Evolutionary conservation across 768 basidiomycete species (phyloP).

Genomic region (Kwoniella europaea): DNA sequence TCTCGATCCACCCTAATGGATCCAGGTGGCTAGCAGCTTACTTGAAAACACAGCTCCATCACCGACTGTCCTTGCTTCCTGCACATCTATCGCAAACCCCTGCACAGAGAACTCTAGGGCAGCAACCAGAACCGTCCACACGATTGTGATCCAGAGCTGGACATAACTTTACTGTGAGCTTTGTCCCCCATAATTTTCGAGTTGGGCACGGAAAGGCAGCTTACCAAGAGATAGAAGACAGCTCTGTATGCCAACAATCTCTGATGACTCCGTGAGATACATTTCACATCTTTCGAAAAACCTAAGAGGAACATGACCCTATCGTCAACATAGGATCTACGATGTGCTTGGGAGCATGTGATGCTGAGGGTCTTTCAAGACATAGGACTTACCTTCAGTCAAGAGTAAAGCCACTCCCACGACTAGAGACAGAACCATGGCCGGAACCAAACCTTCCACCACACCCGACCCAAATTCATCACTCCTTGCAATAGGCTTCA

Average conservation of each 20-base stretch:
- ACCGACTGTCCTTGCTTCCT: conserved; percentile 62
- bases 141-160: conserved; percentile 64
- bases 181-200: too few relatives aligned
- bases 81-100: conserved; percentile 63
- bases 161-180: background rate
- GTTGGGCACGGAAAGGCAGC: background rate
- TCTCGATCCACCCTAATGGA: conserved; percentile 52
- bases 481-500: conserved; percentile 64
- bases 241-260: conserved; percentile 26
- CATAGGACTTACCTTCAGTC: conserved; percentile 6
- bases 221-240: conserved; percentile 35
- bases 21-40: conserved; percentile 62
- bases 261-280: conserved; percentile 19
- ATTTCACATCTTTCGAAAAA: conserved; percentile 19
- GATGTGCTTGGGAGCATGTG: too few relatives aligned
- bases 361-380: conserved; percentile 13
- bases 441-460: conserved; percentile 71
- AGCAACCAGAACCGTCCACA: conserved; percentile 72
- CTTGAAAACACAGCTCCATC: conserved; percentile 76
- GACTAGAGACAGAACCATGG: conserved; percentile 68
- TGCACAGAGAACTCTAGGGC: conserved; percentile 72
- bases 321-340: background rate
- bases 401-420: conserved; percentile 62
- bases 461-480: conserved; percentile 68
- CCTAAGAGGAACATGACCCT: background rate